phyloP scores from a whole-genome alignment of 805 yeast species.

The Cyberlindnera lachancei region DNA sequence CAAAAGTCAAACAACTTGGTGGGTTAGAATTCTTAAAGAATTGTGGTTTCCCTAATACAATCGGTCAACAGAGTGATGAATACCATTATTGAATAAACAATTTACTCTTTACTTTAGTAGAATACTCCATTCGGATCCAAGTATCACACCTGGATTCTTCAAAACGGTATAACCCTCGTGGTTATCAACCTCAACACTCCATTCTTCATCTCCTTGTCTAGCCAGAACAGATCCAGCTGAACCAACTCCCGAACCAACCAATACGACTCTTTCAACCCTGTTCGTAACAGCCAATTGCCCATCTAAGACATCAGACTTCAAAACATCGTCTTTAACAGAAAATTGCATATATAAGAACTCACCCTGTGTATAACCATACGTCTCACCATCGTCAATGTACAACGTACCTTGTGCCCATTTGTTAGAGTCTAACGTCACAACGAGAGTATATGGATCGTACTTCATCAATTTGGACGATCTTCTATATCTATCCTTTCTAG shows the following conservation, averaged over 20 bases:
- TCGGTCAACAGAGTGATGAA: conserved; percentile 50
- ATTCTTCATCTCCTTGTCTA: conserved; percentile 29
- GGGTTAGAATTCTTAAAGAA: conserved; percentile 44
- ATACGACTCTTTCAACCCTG: conserved; percentile 46
- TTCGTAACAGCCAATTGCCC: conserved; percentile 21
- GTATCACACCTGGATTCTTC: conserved; percentile 41
- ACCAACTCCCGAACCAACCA: conserved; percentile 38
- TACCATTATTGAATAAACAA: conserved; percentile 45
- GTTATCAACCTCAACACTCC: conserved; percentile 28
- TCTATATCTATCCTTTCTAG: conserved; percentile 66
- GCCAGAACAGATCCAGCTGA: conserved; percentile 19
- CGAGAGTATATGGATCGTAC: conserved; percentile 73
- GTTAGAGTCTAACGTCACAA: conserved; percentile 45
- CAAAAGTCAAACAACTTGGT: conserved; percentile 39
- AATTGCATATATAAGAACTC: conserved; percentile 41
- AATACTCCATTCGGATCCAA: conserved; percentile 44
- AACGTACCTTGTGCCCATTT: conserved; percentile 51
- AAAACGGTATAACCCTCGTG: conserved; percentile 25
- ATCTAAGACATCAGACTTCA: conserved; percentile 25
- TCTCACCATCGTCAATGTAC: conserved; percentile 82
- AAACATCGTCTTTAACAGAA: conserved; percentile 25
- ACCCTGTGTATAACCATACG: conserved; percentile 48
- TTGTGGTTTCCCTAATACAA: conserved; percentile 60
- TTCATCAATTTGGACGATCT: conserved; percentile 71
- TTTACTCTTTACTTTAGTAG: neutral